Evolutionary conservation across 1,284 basidiomycete species (phyloP).

Genomic region (Apiotrichum veenhuisii): DNA sequence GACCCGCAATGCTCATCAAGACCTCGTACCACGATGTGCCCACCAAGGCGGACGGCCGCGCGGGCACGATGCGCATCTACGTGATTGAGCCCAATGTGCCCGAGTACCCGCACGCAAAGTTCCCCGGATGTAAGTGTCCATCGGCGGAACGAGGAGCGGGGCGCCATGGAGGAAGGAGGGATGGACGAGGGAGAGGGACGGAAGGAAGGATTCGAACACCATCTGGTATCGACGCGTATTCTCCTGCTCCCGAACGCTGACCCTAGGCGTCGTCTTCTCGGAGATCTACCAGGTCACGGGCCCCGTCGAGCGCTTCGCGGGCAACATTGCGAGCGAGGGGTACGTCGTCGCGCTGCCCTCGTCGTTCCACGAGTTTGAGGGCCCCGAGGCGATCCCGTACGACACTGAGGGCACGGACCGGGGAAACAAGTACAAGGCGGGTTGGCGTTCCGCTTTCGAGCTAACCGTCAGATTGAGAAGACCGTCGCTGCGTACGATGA

Average conservation of each 20-base stretch:
- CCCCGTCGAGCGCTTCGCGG: constrained; percentile 60
- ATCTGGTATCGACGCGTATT: no score
- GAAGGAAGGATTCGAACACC: no score
- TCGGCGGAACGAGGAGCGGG: neutral
- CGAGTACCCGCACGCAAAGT: constrained; percentile 50
- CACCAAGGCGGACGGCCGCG: constrained; percentile 59
- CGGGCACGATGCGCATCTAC: constrained; percentile 66
- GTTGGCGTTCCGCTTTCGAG: no score
- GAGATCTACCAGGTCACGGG: constrained; percentile 53
- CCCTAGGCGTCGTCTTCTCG: constrained; percentile 42
- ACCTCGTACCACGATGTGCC: constrained; percentile 72
- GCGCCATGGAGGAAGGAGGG: no score
- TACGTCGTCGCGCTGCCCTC: constrained; percentile 46
- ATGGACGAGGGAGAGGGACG: no score
- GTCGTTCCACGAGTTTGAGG: constrained; percentile 81
- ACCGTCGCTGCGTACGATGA: constrained; percentile 77
- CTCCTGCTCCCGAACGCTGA: no score
- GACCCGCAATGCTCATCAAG: constrained; percentile 66
- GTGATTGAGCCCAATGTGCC: constrained; percentile 46
- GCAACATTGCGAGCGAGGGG: constrained; percentile 83
- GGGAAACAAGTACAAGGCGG: constrained; percentile 82
- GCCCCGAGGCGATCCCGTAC: constrained; percentile 79
- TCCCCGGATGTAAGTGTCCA: constrained; percentile 44
- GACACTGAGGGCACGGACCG: constrained; percentile 83
- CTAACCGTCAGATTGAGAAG: constrained; percentile 68